Evolutionary conservation across 192 early-diverging fungal species (phyloP).

Genomic region (Coemansia sp.): DNA sequence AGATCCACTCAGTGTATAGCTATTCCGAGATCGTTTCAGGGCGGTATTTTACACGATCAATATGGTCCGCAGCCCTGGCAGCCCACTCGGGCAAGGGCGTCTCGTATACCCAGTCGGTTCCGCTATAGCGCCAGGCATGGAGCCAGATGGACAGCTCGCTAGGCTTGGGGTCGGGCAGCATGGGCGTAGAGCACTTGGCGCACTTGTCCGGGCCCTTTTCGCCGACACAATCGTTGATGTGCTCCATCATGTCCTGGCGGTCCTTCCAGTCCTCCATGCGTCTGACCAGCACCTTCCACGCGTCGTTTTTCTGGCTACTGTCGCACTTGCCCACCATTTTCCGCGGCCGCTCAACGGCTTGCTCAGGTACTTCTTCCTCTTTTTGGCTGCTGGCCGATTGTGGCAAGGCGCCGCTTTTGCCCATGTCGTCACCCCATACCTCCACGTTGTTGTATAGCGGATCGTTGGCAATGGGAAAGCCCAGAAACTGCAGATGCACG

Average conservation of each 20-base stretch:
- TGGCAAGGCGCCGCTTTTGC: slow-evolving; percentile 49
- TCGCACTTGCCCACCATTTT: slow-evolving; percentile 26
- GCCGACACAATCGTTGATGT: slow-evolving; percentile 14
- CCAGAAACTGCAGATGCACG: slow-evolving; percentile 91
- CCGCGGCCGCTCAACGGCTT: neutral
- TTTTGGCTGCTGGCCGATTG: neutral
- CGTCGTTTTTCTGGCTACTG: slow-evolving; percentile 7
- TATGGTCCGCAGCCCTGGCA: slow-evolving; percentile 45
- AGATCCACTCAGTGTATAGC: no score
- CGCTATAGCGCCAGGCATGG: slow-evolving; percentile 84
- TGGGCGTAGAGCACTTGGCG: slow-evolving; percentile 57
- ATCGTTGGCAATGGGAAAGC: slow-evolving; percentile 93
- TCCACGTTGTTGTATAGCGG: slow-evolving; percentile 79
- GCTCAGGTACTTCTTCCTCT: neutral
- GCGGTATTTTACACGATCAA: slow-evolving; percentile 34
- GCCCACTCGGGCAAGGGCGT: slow-evolving; percentile 84
- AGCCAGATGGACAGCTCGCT: slow-evolving; percentile 85
- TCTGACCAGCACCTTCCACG: slow-evolving; percentile 23
- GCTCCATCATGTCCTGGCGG: slow-evolving; percentile 25
- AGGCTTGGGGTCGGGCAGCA: slow-evolving; percentile 65
- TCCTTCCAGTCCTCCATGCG: slow-evolving; percentile 43
- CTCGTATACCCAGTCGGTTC: slow-evolving; percentile 73
- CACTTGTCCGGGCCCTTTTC: slow-evolving; percentile 44
- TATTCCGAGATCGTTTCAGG: neutral
- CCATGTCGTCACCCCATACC: slow-evolving; percentile 66